These are phyloP conservation scores for Xylariaceae sp. DNA, from an alignment of 2,329 filamentous ascomycete species.

Conservation along the genomic window DNA sequence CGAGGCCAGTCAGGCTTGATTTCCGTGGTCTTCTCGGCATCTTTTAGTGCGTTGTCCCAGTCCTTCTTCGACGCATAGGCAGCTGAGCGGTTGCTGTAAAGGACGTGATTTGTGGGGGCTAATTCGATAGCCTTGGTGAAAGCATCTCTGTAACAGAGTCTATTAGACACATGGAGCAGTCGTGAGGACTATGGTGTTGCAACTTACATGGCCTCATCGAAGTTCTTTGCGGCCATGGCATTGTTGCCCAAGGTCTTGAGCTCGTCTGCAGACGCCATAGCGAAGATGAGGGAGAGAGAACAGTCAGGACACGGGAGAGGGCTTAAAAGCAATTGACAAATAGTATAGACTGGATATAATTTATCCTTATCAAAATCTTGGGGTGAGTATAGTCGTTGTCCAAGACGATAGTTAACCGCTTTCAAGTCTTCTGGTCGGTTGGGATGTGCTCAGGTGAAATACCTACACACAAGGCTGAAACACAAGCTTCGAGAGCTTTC, in stretches of 20 bases:
- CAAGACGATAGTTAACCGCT: too few relatives aligned
- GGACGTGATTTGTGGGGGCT: constrained; percentile 86
- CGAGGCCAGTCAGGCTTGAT: constrained; percentile 98
- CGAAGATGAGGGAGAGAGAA: constrained; percentile 7
- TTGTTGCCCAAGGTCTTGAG: constrained; percentile 98
- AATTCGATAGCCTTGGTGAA: constrained; percentile 90
- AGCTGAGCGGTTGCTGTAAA: constrained; percentile 94
- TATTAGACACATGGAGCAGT: too few relatives aligned
- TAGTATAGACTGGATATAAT: too few relatives aligned
- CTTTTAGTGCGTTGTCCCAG: constrained; percentile 75
- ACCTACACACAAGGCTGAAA: constrained; percentile 8
- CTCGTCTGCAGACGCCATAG: constrained; percentile 62
- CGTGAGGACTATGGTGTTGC: too few relatives aligned
- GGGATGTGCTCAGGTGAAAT: neutral
- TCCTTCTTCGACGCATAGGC: constrained; percentile 84
- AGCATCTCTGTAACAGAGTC: constrained; percentile 66
- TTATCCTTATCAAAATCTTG: too few relatives aligned
- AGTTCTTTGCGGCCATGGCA: constrained; percentile 96
- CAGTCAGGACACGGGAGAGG: neutral
- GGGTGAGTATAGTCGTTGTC: too few relatives aligned
- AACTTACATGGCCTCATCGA: constrained; percentile 87
- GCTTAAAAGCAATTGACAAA: too few relatives aligned
- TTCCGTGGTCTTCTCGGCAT: constrained; percentile 89
- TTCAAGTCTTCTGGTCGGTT: neutral
- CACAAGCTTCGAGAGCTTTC: constrained; percentile 22